These are phyloP conservation scores for Trapa incisa DNA, from an alignment of 345 rosid genomes.

Conservation along the genomic window DNA sequence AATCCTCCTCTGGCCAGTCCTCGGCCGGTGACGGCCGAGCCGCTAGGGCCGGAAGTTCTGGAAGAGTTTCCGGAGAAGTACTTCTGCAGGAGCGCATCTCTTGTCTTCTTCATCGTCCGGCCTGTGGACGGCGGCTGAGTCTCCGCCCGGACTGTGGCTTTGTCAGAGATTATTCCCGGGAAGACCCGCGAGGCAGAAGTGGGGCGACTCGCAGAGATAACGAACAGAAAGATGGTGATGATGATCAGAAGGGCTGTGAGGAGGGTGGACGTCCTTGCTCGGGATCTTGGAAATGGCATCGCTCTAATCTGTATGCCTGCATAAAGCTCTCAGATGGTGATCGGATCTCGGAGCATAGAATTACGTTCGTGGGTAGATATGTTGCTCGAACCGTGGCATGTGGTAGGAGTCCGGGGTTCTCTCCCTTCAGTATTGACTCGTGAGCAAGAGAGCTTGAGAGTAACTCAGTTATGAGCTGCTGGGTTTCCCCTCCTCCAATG, in stretches of 20 bases:
- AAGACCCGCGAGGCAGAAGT: not conserved
- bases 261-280: not conserved
- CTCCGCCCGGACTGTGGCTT: not conserved
- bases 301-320: not conserved
- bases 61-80: not conserved
- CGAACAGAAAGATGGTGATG: not conserved
- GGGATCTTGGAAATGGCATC: not conserved
- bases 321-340: not conserved
- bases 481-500: conserved; percentile 1
- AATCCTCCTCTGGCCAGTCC: not conserved
- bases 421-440: not conserved
- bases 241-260: not conserved
- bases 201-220: not conserved
- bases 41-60: not conserved
- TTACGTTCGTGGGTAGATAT: not conserved
- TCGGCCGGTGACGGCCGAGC: not conserved
- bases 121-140: not conserved
- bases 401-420: not conserved
- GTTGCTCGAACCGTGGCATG: not conserved
- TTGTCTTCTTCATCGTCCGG: not conserved
- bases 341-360: not conserved
- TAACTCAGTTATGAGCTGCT: not conserved
- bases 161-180: not conserved
- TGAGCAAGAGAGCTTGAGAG: not conserved
- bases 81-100: conserved; percentile 3